A percentile compares a stretch with the other conserved stretches of the same genome.
Conservation (phyloP, 106 monocot genomes). For the Dendrobium huoshanense region DNA sequence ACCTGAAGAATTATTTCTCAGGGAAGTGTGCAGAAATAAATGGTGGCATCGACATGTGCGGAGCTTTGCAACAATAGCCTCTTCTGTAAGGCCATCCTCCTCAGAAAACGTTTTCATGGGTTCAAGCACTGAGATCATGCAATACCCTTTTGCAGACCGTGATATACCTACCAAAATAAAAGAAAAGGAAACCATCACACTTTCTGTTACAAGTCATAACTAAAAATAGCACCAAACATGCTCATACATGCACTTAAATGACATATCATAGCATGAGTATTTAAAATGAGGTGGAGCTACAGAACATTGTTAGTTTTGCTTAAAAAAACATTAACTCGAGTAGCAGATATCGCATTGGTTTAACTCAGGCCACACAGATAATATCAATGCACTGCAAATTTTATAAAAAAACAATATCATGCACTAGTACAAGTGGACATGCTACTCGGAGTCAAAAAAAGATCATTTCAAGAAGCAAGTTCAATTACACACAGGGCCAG, state of each 20-base stretch:
- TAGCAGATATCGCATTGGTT: neutral
- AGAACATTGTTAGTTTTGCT: neutral
- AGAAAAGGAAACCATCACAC: neutral
- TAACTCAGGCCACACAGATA: neutral
- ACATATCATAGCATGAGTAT: neutral
- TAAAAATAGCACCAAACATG: neutral
- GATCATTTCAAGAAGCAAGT: neutral
- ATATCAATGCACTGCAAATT: conserved; percentile 6
- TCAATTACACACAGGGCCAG: neutral
- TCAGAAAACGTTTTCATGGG: conserved; percentile 88
- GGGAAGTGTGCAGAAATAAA: conserved; percentile 79
- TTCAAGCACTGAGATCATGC: conserved; percentile 81
- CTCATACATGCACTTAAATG: neutral
- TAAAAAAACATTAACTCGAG: neutral
- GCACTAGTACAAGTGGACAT: neutral
- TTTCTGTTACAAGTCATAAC: neutral
- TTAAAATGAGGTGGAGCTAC: neutral
- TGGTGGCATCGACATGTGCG: conserved; percentile 83
- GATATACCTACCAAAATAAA: conserved; percentile 59
- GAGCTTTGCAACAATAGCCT: conserved; percentile 87
- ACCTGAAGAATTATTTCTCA: conserved; percentile 90
- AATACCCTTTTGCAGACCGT: conserved; percentile 92
- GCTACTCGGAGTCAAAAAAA: neutral
- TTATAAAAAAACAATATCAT: neutral
- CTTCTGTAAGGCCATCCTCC: conserved; percentile 94